These are phyloP conservation scores for Puccinia horiana DNA, from an alignment of 1,284 basidiomycete species.

Conservation along the genomic window DNA sequence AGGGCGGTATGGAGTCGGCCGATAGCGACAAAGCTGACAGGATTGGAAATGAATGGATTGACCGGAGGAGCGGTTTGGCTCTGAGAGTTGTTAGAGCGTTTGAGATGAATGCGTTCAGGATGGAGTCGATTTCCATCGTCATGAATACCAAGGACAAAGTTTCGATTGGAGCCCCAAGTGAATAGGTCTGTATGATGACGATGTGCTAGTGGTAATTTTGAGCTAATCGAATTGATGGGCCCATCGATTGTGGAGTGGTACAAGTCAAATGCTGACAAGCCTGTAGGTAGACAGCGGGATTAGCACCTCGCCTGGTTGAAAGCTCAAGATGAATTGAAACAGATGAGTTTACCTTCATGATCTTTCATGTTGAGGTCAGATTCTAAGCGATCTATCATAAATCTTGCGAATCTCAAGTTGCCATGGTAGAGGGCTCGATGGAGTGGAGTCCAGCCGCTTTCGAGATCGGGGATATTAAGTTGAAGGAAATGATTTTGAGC, in stretches of 20 bases:
- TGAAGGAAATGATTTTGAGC: slow-evolving; percentile 65
- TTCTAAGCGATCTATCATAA: slow-evolving; percentile 74
- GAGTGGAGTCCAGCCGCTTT: slow-evolving; percentile 87
- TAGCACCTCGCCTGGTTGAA: neutral
- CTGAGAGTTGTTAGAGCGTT: slow-evolving; percentile 57
- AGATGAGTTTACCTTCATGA: slow-evolving; percentile 66
- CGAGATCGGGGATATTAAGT: slow-evolving; percentile 69
- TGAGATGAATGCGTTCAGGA: slow-evolving; percentile 75
- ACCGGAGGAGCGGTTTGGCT: slow-evolving; percentile 53
- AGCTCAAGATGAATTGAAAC: neutral
- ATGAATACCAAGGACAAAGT: slow-evolving; percentile 70
- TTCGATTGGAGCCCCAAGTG: slow-evolving; percentile 85
- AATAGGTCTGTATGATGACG: slow-evolving; percentile 65
- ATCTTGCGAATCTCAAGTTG: slow-evolving; percentile 74
- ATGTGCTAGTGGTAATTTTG: neutral
- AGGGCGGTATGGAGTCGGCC: slow-evolving; percentile 40
- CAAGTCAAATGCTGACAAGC: slow-evolving; percentile 84
- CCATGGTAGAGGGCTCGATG: slow-evolving; percentile 87
- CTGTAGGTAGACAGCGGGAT: neutral
- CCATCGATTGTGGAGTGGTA: slow-evolving; percentile 85
- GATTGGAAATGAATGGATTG: slow-evolving; percentile 25
- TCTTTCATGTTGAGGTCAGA: slow-evolving; percentile 78
- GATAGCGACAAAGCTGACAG: slow-evolving; percentile 21
- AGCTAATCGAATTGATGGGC: neutral
- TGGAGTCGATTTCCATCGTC: slow-evolving; percentile 76